Percentiles rank a stretch among this genome's conserved stretches.
Evolutionary conservation across 495 filamentous ascomycete species (phyloP).

Genomic region (Glonium stellatum): DNA sequence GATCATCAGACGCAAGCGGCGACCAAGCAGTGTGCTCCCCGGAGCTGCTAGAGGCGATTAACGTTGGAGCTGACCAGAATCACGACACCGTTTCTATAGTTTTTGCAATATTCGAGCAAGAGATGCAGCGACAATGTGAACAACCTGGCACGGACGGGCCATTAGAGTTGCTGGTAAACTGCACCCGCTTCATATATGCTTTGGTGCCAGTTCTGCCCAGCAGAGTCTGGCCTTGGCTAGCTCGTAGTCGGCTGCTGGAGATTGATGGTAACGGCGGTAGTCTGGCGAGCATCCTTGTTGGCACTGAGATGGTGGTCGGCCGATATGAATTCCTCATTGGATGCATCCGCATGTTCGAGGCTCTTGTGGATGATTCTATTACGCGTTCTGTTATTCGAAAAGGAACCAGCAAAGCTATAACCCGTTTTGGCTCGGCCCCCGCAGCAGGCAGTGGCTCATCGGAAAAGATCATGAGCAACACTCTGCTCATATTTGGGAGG

Average conservation of each 20-base stretch:
- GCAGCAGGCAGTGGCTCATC: constrained; percentile 65
- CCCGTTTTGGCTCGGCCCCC: constrained; percentile 46
- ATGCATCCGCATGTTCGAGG: constrained; percentile 64
- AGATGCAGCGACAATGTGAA: constrained; percentile 56
- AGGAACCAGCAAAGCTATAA: constrained; percentile 48
- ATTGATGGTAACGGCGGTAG: constrained; percentile 64
- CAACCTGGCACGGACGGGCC: constrained; percentile 45
- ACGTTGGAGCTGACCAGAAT: constrained; percentile 62
- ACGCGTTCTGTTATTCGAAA: constrained; percentile 64
- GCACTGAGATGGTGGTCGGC: constrained; percentile 65
- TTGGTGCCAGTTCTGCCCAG: constrained; percentile 65
- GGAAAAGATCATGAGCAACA: constrained; percentile 65
- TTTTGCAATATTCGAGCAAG: constrained; percentile 74
- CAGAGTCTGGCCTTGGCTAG: constrained; percentile 82
- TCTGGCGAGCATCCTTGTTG: constrained; percentile 64
- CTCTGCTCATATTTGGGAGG: constrained; percentile 63
- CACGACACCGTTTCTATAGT: constrained; percentile 76
- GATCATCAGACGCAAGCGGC: constrained; percentile 1
- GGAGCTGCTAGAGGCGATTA: constrained; percentile 38
- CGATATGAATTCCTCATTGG: constrained; percentile 70
- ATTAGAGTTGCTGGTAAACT: constrained; percentile 60
- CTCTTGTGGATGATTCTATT: constrained; percentile 68
- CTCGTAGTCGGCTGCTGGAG: constrained; percentile 68
- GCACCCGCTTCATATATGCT: constrained; percentile 69
- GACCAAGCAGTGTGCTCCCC: constrained; percentile 5